phyloP scores from a whole-genome alignment of 106 monocot genomes.

The Ottelia alismoides region DNA sequence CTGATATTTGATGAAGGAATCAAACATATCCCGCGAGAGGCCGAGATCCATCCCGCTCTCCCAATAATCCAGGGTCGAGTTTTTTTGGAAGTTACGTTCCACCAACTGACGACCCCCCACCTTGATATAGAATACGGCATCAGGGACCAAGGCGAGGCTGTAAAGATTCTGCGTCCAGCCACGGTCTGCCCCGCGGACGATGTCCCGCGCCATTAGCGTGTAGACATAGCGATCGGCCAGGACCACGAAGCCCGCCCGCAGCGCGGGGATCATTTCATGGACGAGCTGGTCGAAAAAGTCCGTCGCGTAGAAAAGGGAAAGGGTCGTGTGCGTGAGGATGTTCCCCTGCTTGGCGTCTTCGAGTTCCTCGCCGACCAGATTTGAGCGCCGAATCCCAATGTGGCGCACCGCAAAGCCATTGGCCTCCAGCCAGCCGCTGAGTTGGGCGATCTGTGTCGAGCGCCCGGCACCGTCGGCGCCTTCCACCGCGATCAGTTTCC shows the following conservation, averaged over 20 bases:
- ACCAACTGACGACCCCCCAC: not conserved
- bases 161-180: not conserved
- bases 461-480: not conserved
- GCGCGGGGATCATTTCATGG: not conserved
- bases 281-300: not conserved
- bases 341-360: not conserved
- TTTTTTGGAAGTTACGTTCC: not conserved
- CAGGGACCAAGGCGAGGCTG: not conserved
- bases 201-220: not conserved
- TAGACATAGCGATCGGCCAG: not conserved
- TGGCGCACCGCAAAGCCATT: not conserved
- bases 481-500: not conserved
- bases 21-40: not conserved
- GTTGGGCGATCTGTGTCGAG: not conserved
- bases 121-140: not conserved
- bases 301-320: not conserved
- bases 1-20: not conserved
- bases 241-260: not conserved
- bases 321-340: not conserved
- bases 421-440: not conserved
- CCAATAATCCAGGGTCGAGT: not conserved
- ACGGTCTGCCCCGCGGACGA: not conserved
- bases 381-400: not conserved
- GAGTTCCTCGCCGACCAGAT: not conserved
- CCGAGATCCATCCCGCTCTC: not conserved